phyloP scores from a whole-genome alignment of 73 alveolate species.

The Paramecium bursaria region DNA sequence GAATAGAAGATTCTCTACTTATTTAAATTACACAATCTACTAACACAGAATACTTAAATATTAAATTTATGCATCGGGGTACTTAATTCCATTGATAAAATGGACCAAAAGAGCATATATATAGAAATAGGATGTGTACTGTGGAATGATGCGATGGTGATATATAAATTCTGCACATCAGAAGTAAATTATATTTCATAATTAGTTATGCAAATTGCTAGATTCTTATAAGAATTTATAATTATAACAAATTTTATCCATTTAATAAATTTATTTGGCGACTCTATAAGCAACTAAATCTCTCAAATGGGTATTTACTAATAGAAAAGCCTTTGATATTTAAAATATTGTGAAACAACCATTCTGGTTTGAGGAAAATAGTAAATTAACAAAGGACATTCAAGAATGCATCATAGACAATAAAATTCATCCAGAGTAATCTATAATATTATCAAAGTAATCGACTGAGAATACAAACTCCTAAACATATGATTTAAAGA shows the following conservation, averaged over 20 bases:
- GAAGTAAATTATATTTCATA: slow-evolving; percentile 19
- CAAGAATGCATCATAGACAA: slow-evolving; percentile 30
- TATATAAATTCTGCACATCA: slow-evolving; percentile 43
- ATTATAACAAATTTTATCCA: slow-evolving; percentile 9
- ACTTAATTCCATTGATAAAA: not conserved
- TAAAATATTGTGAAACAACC: slow-evolving; percentile 54
- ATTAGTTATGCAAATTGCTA: slow-evolving; percentile 34
- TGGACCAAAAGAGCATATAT: slow-evolving; percentile 6
- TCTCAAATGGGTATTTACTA: slow-evolving; percentile 39
- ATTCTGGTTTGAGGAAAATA: slow-evolving; percentile 55
- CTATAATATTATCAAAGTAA: not conserved
- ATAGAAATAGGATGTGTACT: slow-evolving; percentile 47
- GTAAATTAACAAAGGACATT: not conserved
- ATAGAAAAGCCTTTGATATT: slow-evolving; percentile 45
- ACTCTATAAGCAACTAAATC: slow-evolving; percentile 16
- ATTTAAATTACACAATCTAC: slow-evolving; percentile 36
- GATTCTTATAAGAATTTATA: slow-evolving; percentile 27
- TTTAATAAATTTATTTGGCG: slow-evolving; percentile 50
- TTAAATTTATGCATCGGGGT: slow-evolving; percentile 41
- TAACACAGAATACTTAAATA: slow-evolving; percentile 23
- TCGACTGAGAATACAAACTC: slow-evolving; percentile 29
- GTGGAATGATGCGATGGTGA: slow-evolving; percentile 62
- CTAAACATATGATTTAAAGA: not conserved
- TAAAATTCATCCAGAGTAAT: slow-evolving; percentile 54
- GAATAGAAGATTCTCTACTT: slow-evolving; percentile 39